Evolutionary conservation across 352 stramenopile genomes (phyloP).

Genomic region (Globisporangium recalcitrans): DNA sequence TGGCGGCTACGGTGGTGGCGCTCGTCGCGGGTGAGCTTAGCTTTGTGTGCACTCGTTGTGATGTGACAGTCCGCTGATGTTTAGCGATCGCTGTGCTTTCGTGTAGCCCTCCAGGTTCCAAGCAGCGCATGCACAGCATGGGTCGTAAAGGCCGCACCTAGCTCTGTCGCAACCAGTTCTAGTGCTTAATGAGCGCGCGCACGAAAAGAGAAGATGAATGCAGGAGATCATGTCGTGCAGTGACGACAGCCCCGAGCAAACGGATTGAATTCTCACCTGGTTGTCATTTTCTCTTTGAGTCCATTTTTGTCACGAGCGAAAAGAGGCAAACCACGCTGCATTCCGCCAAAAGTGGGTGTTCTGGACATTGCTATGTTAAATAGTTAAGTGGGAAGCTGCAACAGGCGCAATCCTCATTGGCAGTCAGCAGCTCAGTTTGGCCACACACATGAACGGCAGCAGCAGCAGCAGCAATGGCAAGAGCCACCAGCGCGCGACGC

Average conservation of each 20-base stretch:
- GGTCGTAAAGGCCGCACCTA: conserved; percentile 59
- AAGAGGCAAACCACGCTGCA: too few species aligned
- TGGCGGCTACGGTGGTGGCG: conserved; percentile 15
- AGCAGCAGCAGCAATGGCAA: conserved; percentile 1
- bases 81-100: too few species aligned
- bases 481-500: background rate
- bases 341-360: too few species aligned
- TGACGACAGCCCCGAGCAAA: background rate
- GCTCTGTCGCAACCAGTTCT: background rate
- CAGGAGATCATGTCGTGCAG: background rate
- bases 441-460: conserved; percentile 11
- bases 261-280: background rate
- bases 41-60: background rate
- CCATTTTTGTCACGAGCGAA: background rate
- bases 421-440: background rate
- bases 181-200: background rate
- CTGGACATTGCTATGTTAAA: too few species aligned
- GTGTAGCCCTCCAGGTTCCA: conserved; percentile 19
- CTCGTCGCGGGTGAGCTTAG: conserved; percentile 40
- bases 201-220: background rate
- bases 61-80: background rate
- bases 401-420: background rate
- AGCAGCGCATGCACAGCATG: conserved; percentile 44
- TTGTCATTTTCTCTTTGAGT: background rate
- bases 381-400: background rate